Percentiles rank a stretch among this genome's conserved stretches.
phyloP scores from a whole-genome alignment of 331 rosid species.

The Erythrophleum ivorense region DNA sequence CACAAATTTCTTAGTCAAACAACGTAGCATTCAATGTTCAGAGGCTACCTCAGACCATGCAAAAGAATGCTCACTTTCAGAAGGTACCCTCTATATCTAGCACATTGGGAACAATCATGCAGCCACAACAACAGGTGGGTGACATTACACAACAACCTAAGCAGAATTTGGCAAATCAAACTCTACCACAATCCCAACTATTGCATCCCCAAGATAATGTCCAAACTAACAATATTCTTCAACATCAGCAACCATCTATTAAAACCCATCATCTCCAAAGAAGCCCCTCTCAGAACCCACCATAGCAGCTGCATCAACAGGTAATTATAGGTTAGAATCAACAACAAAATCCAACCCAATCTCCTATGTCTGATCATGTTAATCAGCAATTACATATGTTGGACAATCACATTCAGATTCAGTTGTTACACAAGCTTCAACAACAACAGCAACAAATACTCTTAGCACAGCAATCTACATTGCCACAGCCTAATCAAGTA shows the following conservation, averaged over 20 bases:
- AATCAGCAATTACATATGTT: slow-evolving; percentile 71
- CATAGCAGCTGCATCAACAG: slow-evolving; percentile 55
- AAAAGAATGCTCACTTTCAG: slow-evolving; percentile 73
- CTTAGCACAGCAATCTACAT: slow-evolving; percentile 68
- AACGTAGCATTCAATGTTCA: slow-evolving; percentile 56
- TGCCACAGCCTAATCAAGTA: slow-evolving; percentile 57
- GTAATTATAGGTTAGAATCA: slow-evolving; percentile 55
- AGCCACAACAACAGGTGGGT: slow-evolving; percentile 61
- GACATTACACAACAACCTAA: slow-evolving; percentile 59
- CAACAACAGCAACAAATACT: slow-evolving; percentile 58
- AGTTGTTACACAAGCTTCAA: slow-evolving; percentile 76
- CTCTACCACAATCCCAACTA: no score
- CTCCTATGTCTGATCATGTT: slow-evolving; percentile 64
- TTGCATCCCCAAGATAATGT: no score
- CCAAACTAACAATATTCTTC: neutral
- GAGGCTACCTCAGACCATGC: slow-evolving; percentile 67
- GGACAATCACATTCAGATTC: slow-evolving; percentile 71
- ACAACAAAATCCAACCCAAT: slow-evolving; percentile 59
- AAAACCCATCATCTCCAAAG: no score
- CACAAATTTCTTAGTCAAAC: slow-evolving; percentile 55
- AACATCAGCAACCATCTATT: no score
- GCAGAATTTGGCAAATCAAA: slow-evolving; percentile 43
- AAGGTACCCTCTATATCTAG: slow-evolving; percentile 56
- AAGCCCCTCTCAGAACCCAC: slow-evolving; percentile 26
- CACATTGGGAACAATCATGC: slow-evolving; percentile 59